Percentiles rank a stretch among this genome's conserved stretches.
Evolutionary conservation across 2,329 filamentous ascomycete genomes (phyloP).

Genomic region (Colletotrichum sp.): DNA sequence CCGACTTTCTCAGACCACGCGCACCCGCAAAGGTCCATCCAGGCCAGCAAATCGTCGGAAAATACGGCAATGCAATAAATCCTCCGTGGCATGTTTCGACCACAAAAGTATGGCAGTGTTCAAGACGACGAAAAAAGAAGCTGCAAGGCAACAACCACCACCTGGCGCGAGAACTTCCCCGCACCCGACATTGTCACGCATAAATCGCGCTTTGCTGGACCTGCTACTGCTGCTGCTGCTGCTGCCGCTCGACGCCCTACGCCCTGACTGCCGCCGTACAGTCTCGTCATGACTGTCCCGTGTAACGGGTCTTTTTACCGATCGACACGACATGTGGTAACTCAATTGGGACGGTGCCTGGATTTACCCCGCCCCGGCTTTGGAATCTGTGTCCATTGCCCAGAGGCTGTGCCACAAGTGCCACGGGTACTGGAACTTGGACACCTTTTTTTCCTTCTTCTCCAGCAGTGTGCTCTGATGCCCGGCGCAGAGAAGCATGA

Average conservation of each 20-base stretch:
- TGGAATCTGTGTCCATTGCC: not conserved
- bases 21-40: not conserved
- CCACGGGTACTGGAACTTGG: not conserved
- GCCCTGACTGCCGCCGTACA: constrained; percentile 3
- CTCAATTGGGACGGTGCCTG: constrained; percentile 12
- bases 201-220: constrained; percentile 8
- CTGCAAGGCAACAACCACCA: not conserved
- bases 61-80: not conserved
- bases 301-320: not conserved
- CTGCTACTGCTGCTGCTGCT: not conserved
- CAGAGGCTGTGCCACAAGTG: not conserved
- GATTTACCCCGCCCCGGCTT: not conserved
- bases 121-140: not conserved
- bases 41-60: not conserved
- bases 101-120: not conserved
- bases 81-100: constrained; percentile 9
- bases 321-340: constrained; percentile 2
- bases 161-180: not conserved
- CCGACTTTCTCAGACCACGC: not conserved
- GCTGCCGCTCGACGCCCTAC: not conserved
- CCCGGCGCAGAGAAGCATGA: not conserved
- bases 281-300: constrained; percentile 7
- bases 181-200: constrained; percentile 5
- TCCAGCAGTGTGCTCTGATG: not conserved
- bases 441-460: not conserved